Evolutionary conservation across 1,284 basidiomycete genomes (phyloP), one percentile per base, ranked within the genome.

Genomic region (Kalmanozyma brasiliensis): DNA sequence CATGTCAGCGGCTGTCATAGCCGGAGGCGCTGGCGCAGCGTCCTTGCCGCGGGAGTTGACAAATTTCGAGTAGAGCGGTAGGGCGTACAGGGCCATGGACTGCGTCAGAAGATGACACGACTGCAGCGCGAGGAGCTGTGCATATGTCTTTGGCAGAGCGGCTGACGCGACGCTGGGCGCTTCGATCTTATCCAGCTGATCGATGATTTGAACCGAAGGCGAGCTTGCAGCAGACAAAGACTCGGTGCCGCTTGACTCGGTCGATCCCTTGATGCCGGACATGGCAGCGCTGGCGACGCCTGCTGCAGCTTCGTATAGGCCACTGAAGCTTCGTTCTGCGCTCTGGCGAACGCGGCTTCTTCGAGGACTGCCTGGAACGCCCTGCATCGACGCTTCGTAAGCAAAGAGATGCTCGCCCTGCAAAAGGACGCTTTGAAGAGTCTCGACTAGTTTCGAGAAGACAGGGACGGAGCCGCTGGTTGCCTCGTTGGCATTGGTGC

Each of bases 91-190:
- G 0, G 90, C 90, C 59, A 98, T 90, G 4, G 93, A 93, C 77
- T 96, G 92, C 45, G 91, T 92, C 2, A 98, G 85, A 0, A 92
- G 90, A 19, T 91, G 87, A 8, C 97, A 86, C 69, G 91, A 93
- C 77, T 98, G 94, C 0, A 96, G 86, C 1, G 90, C 91, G 1
- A 98, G 87, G 1, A 97, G 88, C 80, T 94, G 96, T 55, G 93
- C 87, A 82, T 98, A 98, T 0, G 91, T 87, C 63, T 57, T 55
- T 9, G 75, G 75, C 24, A 77, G 36, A 8, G 64, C 59, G n/a
- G 67, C 22, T 2, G 98, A 93, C 0, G 94, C 94, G 45, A 95
- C 92, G 0, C 88, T 85, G 0, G 96, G 96, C 0, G 94, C 89
- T 75, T 98, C 96, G 0, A 92, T 89, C 83, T 98, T 82, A 57